Base-by-base conservation (phyloP, 2,329 filamentous ascomycete species). In the Aspergillus pseudoterreus region DNA sequence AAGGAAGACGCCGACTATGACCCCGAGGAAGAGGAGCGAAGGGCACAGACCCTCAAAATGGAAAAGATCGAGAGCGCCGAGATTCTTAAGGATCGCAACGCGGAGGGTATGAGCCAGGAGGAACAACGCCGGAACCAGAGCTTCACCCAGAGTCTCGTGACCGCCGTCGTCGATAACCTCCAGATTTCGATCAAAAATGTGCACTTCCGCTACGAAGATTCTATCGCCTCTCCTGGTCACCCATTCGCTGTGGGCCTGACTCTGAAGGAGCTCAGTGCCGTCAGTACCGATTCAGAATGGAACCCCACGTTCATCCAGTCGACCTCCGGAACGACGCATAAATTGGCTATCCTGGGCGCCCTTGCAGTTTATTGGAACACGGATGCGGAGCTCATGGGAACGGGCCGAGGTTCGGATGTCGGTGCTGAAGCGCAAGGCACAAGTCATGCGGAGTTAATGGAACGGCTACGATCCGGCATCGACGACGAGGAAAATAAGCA, bases 111-210 rank as follows among this genome's bases (percentile, higher is more conserved):
- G 79, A 95, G 88, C 65, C 85, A 86, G 59, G 94, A 99, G 69
- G 94, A 99, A 69, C 90, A 97, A 71, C 88, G 96, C 72, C 95
- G 95, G 75, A 96, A 89, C 69, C 92, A 99, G 77, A 96, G 90
- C 71, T 99, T 99, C 66, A 96, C 92, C 4, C 87, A 95, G 62
- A 97, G 92, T 69, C 74, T 99, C 60, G 86, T 92, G 44, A 96
- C 92, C 35, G 96, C 96, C 62, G 95, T 99, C 65, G 90, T 97
- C 66, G 94, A 99, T 78, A 99, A 99, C 66, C 79, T 99, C 38
- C 94, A 99, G 71, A 90, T 99, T 62, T 94, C 88, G 21, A 86
- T 99, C 71, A 97, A 96, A 78, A 99, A 97, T 69, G 96, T 99
- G 54, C 94, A 99, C 70, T 83, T 99, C 57, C 89, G 94, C 62